A percentile compares a stretch with the other conserved stretches of the same genome.
Conservation (phyloP, 306 rosid species). For the Cicer chorassanicum region DNA sequence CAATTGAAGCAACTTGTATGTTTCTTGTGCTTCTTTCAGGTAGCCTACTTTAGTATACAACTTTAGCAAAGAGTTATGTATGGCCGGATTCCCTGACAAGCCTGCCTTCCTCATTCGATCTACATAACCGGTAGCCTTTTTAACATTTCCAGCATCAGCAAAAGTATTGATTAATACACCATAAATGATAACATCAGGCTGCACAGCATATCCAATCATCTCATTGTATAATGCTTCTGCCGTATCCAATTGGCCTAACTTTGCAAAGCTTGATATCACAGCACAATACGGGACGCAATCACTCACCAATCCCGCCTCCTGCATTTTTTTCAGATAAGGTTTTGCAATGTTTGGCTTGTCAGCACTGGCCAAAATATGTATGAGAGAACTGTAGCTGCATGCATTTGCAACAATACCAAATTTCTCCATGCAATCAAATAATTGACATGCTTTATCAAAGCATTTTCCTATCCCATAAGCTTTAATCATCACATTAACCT, state of each 20-base stretch:
- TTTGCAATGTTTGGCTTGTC: conserved; percentile 69
- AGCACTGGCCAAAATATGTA: conserved; percentile 72
- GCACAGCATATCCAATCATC: conserved; percentile 65
- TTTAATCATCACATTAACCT: conserved; percentile 61
- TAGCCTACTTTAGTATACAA: conserved; percentile 79
- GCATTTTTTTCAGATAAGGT: conserved; percentile 71
- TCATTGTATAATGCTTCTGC: conserved; percentile 64
- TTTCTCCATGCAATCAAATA: conserved; percentile 69
- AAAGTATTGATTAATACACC: conserved; percentile 78
- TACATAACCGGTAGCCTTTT: conserved; percentile 59
- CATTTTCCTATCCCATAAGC: conserved; percentile 76
- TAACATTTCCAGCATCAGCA: conserved; percentile 72
- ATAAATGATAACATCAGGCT: conserved; percentile 70
- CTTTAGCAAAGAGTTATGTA: conserved; percentile 75
- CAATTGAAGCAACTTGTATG: conserved; percentile 60
- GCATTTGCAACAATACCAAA: conserved; percentile 64
- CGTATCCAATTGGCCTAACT: conserved; percentile 66
- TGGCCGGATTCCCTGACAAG: conserved; percentile 58
- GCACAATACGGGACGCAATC: conserved; percentile 73
- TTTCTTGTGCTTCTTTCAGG: conserved; percentile 76
- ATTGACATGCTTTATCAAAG: conserved; percentile 59
- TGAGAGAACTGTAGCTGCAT: conserved; percentile 72
- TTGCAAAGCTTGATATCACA: conserved; percentile 72
- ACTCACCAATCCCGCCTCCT: conserved; percentile 65
- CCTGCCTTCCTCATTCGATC: conserved; percentile 69